Evolutionary conservation across 2,329 filamentous ascomycete genomes (phyloP).

Genomic region (Dothideomycetes sp.): DNA sequence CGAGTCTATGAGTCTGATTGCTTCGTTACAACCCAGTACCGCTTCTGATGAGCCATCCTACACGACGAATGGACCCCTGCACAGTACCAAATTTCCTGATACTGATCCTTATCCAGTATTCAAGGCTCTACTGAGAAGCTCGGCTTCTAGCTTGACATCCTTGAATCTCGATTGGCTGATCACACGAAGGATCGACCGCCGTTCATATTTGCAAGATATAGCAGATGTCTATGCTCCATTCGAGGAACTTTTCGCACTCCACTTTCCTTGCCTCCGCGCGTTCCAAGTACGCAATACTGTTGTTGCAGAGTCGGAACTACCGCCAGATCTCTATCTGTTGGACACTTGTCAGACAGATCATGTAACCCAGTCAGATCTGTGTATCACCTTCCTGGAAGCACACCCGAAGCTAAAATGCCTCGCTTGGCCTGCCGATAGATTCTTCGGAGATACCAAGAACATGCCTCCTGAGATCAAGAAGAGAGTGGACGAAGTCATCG

Average conservation of each 20-base stretch:
- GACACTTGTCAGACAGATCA: constrained; percentile 13
- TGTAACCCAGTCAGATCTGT: constrained; percentile 13
- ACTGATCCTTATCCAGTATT: constrained; percentile 7
- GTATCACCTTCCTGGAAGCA: constrained; percentile 36
- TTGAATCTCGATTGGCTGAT: constrained; percentile 30
- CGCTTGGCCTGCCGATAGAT: constrained; percentile 38
- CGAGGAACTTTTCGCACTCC: constrained; percentile 24
- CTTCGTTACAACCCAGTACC: neutral
- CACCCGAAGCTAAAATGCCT: constrained; percentile 36
- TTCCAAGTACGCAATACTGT: constrained; percentile 40
- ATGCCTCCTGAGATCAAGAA: constrained; percentile 19
- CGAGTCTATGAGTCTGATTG: neutral
- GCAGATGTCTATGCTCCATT: constrained; percentile 13
- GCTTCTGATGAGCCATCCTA: neutral
- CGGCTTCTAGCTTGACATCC: constrained; percentile 23
- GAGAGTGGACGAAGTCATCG: constrained; percentile 26
- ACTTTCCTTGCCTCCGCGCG: constrained; percentile 36
- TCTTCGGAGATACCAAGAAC: constrained; percentile 29
- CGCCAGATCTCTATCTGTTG: constrained; percentile 28
- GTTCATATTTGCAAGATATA: constrained; percentile 1
- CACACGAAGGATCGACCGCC: constrained; percentile 11
- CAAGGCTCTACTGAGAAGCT: neutral
- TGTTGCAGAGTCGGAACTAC: constrained; percentile 28
- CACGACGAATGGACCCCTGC: neutral
- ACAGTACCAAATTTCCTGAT: too few relatives aligned